Conservation (phyloP, 108 stramenopile genomes). For the Stephanodiscus minutulus region DNA sequence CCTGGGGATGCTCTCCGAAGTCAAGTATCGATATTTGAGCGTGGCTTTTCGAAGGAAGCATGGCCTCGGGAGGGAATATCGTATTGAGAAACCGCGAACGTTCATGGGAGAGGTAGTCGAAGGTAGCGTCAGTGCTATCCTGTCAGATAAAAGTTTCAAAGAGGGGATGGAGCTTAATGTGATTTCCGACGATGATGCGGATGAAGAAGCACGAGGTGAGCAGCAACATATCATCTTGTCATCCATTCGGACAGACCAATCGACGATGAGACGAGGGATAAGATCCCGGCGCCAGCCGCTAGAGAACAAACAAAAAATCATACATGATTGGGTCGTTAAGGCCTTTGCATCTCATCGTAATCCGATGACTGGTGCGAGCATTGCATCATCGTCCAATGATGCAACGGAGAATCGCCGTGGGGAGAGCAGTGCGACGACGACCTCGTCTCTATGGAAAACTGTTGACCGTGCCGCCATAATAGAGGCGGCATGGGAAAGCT, state of each 20-base stretch:
- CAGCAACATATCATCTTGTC: background rate
- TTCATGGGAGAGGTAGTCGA: constrained; percentile 38
- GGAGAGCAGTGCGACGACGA: background rate
- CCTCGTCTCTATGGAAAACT: constrained; percentile 31
- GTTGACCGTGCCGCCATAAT: constrained; percentile 30
- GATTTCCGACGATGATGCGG: constrained; percentile 12
- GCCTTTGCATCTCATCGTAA: constrained; percentile 20
- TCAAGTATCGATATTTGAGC: constrained; percentile 66
- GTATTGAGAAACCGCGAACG: constrained; percentile 18
- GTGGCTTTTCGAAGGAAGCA: constrained; percentile 63
- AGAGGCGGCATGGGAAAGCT: constrained; percentile 39
- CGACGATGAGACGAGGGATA: background rate
- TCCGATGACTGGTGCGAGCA: background rate
- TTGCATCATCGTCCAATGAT: background rate
- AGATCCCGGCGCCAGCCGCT: constrained; percentile 4
- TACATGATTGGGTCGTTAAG: constrained; percentile 41
- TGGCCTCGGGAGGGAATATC: constrained; percentile 52
- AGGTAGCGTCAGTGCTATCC: constrained; percentile 5
- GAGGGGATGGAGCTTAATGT: constrained; percentile 42
- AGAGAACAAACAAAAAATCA: constrained; percentile 11
- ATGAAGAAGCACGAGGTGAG: constrained; percentile 7
- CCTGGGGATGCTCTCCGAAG: constrained; percentile 58
- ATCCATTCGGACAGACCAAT: background rate
- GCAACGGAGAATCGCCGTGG: background rate
- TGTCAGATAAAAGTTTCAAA: constrained; percentile 17